Percentiles rank a stretch among this genome's conserved stretches.
These are phyloP conservation scores for Candida manassasensis DNA, from an alignment of 805 yeast genomes.

Conservation along the genomic window DNA sequence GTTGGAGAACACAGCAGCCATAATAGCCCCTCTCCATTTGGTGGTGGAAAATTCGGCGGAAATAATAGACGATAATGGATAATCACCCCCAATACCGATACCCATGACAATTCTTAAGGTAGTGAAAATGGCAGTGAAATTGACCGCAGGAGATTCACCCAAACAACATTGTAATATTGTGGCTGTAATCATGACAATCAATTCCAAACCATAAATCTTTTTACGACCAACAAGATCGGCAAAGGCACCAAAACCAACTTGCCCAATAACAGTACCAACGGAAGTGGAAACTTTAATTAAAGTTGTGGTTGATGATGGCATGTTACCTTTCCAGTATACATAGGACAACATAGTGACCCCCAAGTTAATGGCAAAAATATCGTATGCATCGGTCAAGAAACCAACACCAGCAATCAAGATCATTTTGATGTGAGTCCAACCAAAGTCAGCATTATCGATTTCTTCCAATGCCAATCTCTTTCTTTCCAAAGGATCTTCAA, in stretches of 20 bases:
- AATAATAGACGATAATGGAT: slow-evolving; percentile 89
- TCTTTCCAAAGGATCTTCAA: slow-evolving; percentile 82
- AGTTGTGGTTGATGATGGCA: slow-evolving; percentile 72
- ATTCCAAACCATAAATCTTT: slow-evolving; percentile 79
- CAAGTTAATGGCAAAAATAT: slow-evolving; percentile 84
- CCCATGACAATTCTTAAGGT: slow-evolving; percentile 86
- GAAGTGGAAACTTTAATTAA: slow-evolving; percentile 84
- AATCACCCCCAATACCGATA: slow-evolving; percentile 97
- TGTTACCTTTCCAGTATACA: slow-evolving; percentile 62
- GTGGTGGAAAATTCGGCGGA: slow-evolving; percentile 91
- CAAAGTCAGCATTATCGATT: slow-evolving; percentile 73
- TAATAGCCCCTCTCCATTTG: slow-evolving; percentile 96
- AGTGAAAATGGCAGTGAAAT: slow-evolving; percentile 67
- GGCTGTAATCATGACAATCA: slow-evolving; percentile 77
- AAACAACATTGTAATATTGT: slow-evolving; percentile 72
- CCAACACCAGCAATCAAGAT: slow-evolving; percentile 88
- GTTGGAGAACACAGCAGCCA: slow-evolving; percentile 94
- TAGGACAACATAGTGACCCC: slow-evolving; percentile 74
- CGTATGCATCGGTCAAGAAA: slow-evolving; percentile 88
- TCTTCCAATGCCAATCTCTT: slow-evolving; percentile 81
- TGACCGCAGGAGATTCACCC: slow-evolving; percentile 68
- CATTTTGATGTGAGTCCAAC: slow-evolving; percentile 81
- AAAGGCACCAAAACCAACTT: slow-evolving; percentile 73
- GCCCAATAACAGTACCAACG: slow-evolving; percentile 92
- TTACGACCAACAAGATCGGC: slow-evolving; percentile 86